Evolutionary conservation across 1,284 basidiomycete species (phyloP), one percentile per base, ranked within the genome.

Genomic region (Agaricales sp.): DNA sequence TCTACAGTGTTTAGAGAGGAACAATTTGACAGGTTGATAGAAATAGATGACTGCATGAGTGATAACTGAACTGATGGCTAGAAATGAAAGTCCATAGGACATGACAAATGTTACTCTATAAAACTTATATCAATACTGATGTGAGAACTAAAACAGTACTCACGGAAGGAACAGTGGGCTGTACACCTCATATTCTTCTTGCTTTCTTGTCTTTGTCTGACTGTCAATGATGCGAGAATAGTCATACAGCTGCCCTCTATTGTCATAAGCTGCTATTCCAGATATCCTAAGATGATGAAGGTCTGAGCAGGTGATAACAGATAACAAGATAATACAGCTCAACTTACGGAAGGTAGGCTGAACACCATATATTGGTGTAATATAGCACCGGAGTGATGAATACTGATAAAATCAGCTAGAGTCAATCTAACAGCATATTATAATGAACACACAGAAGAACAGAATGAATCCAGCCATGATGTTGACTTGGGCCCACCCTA

Each of bases 1-100:
- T 8, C 72, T 65, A 48, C 82, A 62, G 35, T 78, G 74, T 30
- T 75, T 69, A 20, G 82, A 64, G 21, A 79, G 74, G 46, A 79
- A 75, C 22, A 68, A 61, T 67, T 77, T 77, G 51, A 92, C 83
- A 41, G 80, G 77, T 53, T 78, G 79, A 53, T 85, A 82, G 64
- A 91, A 87, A 61, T 87, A 81, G n/a, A 94, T 71, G 2, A 75
- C 64, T 1, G 87, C 82, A 67, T 82, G 78, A 22, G 66, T 64
- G 37, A 68, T 60, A 23, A 66, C 67, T 41, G 82, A 77, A 0
- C 80, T 80, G n/a, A 82, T 67, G 8, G 75, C 67, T 1, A 79
- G 80, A 56, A 86, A 82, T 16, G 57, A 61, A 38, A 66, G 55
- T 11, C 64, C 65, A 43, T 74, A 63, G 8, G 73, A 69, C 48